These are phyloP conservation scores for Mortierella sp. DNA, from an alignment of 371 early-diverging fungal genomes.

Conservation along the genomic window DNA sequence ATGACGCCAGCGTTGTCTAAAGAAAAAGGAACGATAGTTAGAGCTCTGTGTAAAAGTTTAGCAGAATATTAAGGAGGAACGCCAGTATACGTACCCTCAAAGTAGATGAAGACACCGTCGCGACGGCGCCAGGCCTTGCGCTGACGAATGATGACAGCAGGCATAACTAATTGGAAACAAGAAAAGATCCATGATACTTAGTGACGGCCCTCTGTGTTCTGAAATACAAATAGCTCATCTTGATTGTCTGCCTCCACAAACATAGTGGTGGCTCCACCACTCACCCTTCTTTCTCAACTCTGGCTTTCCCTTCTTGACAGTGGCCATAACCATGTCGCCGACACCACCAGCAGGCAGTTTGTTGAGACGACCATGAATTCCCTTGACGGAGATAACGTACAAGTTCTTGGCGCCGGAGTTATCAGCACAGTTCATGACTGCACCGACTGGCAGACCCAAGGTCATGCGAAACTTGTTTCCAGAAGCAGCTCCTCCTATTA, in stretches of 20 bases:
- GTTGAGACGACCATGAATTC: conserved; percentile 98
- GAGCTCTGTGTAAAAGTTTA: not conserved
- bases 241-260: not conserved
- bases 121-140: conserved; percentile 99
- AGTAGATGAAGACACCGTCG: conserved; percentile 99
- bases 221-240: not conserved
- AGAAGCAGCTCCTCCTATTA: conserved; percentile 72
- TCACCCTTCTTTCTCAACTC: conserved; percentile 99
- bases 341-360: conserved; percentile 99
- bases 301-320: conserved; percentile 99
- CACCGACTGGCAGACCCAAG: conserved; percentile 99
- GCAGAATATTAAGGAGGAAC: not conserved
- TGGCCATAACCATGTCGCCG: conserved; percentile 99
- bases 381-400: conserved; percentile 99
- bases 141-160: conserved; percentile 99
- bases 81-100: conserved; percentile 79
- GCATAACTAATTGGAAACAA: conserved; percentile 80
- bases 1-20: conserved; percentile 97
- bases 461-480: conserved; percentile 99
- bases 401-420: conserved; percentile 99
- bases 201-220: not conserved
- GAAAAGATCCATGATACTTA: not conserved
- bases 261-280: conserved; percentile 13
- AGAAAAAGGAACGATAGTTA: not conserved
- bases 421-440: conserved; percentile 99